These are phyloP conservation scores for Globisporangium canariense DNA, from an alignment of 352 stramenopile species.

Conservation along the genomic window DNA sequence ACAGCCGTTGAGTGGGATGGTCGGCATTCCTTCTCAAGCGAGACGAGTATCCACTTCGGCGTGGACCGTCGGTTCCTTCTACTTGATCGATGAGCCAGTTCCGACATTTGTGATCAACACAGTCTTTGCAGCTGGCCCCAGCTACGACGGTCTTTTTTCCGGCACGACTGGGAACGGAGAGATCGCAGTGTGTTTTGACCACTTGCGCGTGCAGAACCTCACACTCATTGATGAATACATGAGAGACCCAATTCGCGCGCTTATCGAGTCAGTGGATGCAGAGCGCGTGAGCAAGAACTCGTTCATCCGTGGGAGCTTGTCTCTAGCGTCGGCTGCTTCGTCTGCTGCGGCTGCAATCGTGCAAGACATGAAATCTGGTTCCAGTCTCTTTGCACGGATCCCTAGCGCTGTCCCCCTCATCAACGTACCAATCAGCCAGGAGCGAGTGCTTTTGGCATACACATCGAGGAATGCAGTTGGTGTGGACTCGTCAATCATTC, in stretches of 20 bases:
- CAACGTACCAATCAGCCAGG: constrained; percentile 41
- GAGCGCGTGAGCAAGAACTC: constrained; percentile 49
- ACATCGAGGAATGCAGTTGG: constrained; percentile 33
- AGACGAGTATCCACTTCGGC: constrained; percentile 31
- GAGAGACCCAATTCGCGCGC: constrained; percentile 53
- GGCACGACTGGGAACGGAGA: constrained; percentile 48
- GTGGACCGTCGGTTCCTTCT: constrained; percentile 63
- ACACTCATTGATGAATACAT: constrained; percentile 60
- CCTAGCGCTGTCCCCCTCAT: constrained; percentile 47
- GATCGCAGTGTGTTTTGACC: constrained; percentile 44
- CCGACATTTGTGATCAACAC: constrained; percentile 46
- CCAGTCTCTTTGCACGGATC: constrained; percentile 52
- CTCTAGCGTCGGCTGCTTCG: constrained; percentile 56
- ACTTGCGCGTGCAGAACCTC: constrained; percentile 43
- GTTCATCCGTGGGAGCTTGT: constrained; percentile 43
- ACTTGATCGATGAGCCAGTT: constrained; percentile 58
- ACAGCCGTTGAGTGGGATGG: constrained; percentile 54
- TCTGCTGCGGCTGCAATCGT: constrained; percentile 62
- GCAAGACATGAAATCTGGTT: constrained; percentile 59
- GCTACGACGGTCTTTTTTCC: constrained; percentile 56
- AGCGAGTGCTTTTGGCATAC: constrained; percentile 56
- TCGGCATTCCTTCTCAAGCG: constrained; percentile 57
- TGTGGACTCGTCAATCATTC: constrained; percentile 39
- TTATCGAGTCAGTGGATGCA: constrained; percentile 71
- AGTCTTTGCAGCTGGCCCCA: constrained; percentile 48